Base-by-base conservation (phyloP, 2,329 filamentous ascomycete species). In the Incumbomyces lentus region DNA sequence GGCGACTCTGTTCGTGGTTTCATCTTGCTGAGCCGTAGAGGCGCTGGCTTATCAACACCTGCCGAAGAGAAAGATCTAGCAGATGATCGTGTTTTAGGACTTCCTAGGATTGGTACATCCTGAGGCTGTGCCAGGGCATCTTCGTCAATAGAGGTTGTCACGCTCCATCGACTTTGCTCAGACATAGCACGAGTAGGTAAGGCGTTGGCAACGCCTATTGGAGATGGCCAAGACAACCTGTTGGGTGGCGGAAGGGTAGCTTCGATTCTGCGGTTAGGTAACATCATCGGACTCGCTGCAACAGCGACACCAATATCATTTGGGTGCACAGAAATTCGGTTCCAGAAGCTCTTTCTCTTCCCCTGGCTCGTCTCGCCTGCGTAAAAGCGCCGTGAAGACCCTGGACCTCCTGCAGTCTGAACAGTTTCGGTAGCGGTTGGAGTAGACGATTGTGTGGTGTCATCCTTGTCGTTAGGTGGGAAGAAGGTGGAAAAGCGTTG, bases 141-240 rank as follows among this genome's bases (percentile, higher is more conserved):
- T 47, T 44, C 39, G 13, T 38, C 46, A 13, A 44, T 39, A 5
- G 40, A 44, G 10, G 46, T 38, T 11, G 32, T 22, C 11, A 40
- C 17, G 29, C 35, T 46, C 36, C 47, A 38, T 12, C 31, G 40
- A 39, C 18, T 19, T 16, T 35, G 14, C 6, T 22, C 30, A 31
- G 19, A 2, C 18, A 14, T 13, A 58, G 60, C 14, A 60, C 51
- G 2, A 36, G 31, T 6, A n/a, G 14, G 49, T 41, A 18, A 49
- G 52, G 12, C 6, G 18, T 32, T 39, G 18, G 40, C 40, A 50
- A 40, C n/a, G 52, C 13, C 17, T 49, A 31, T n/a, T 16, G 64
- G 66, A 19, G 63, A 60, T 19, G 68, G 67, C 48, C 62, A 64
- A 14, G 67, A 49, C 14, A 56, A 57, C 49, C 60, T 58, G 36